Conservation (phyloP, 2,329 filamentous ascomycete species). For the Aspergillus fijiensis region DNA sequence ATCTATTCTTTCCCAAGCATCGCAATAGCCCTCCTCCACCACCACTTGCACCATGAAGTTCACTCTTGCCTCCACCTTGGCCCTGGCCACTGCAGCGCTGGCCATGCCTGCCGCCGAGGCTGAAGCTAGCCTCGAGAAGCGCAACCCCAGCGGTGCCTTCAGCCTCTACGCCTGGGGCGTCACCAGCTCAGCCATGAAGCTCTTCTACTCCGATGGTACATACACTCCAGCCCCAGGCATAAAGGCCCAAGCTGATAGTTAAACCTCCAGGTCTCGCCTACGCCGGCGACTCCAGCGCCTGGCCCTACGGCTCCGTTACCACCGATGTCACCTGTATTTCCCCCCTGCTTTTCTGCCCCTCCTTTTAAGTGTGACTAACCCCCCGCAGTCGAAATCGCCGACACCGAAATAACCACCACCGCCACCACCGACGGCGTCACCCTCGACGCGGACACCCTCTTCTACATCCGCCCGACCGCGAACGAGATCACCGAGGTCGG, state of each 20-base stretch:
- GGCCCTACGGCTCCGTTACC: constrained; percentile 6
- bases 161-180: constrained; percentile 7
- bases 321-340: constrained; percentile 3
- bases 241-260: background rate
- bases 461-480: constrained; percentile 1
- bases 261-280: background rate
- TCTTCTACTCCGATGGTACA: constrained; percentile 8
- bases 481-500: constrained; percentile 5
- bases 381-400: background rate
- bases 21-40: background rate
- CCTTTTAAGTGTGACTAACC: background rate
- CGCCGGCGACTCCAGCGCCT: constrained; percentile 4
- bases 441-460: constrained; percentile 4
- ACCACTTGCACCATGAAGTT: background rate
- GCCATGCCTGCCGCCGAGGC: background rate
- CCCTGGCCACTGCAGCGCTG: constrained; percentile 1
- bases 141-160: constrained; percentile 1
- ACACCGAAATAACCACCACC: background rate
- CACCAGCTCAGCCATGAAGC: background rate
- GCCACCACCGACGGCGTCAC: constrained; percentile 3
- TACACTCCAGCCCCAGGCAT: background rate
- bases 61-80: background rate
- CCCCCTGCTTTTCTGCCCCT: background rate
- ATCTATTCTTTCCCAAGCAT: background rate
- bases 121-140: background rate